Conservation (phyloP, 225 moss, liverwort and hornwort species). For the Pseudoscleropodium purum region DNA sequence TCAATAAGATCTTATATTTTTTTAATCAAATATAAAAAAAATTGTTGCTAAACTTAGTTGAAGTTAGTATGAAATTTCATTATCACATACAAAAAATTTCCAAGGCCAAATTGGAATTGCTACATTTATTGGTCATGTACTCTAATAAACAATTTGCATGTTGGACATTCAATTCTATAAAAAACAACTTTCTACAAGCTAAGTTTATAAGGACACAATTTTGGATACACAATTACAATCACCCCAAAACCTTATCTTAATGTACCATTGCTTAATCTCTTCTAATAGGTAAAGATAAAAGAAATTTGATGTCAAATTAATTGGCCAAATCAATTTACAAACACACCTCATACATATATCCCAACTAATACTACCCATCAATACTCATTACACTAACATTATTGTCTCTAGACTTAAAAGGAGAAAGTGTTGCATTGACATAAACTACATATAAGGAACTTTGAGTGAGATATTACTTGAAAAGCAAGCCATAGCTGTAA, state of each 20-base stretch:
- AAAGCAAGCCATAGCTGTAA: fast-evolving
- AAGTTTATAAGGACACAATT: fast-evolving
- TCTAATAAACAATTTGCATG: neutral
- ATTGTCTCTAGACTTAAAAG: fast-evolving
- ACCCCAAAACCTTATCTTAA: fast-evolving
- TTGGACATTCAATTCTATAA: fast-evolving
- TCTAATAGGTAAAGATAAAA: too few relatives aligned
- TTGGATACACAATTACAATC: neutral
- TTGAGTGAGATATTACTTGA: neutral
- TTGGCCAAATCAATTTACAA: too few relatives aligned
- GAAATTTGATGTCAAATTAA: neutral
- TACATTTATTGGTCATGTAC: neutral
- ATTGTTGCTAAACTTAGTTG: too few relatives aligned
- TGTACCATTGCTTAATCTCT: too few relatives aligned
- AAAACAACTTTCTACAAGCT: neutral
- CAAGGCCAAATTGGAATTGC: neutral
- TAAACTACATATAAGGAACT: neutral
- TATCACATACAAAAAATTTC: neutral
- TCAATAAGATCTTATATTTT: neutral
- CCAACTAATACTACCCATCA: neutral
- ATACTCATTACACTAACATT: neutral
- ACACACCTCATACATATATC: neutral
- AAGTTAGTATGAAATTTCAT: neutral
- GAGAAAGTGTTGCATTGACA: neutral
- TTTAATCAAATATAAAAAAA: neutral